Conservation (phyloP, 1,284 basidiomycete species). For the Rhizoctonia solani region DNA sequence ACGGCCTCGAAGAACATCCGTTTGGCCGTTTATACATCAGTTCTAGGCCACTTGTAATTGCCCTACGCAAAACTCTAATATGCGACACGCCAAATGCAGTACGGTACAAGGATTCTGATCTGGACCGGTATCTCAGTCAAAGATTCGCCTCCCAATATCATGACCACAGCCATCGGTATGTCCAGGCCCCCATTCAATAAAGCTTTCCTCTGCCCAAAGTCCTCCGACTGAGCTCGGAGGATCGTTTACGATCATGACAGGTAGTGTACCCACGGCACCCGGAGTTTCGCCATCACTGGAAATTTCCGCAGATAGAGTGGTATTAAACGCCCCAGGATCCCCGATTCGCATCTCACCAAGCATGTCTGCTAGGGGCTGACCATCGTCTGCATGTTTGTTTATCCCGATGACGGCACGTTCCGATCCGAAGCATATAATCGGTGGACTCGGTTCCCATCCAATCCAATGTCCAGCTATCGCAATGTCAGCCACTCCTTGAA, state of each 20-base stretch:
- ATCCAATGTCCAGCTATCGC: constrained; percentile 28
- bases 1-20: not conserved
- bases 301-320: not conserved
- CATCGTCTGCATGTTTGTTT: not conserved
- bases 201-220: constrained; percentile 19
- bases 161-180: constrained; percentile 20
- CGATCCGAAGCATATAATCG: constrained; percentile 22
- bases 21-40: not conserved
- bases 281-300: not conserved
- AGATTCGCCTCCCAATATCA: constrained; percentile 5
- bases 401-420: not conserved
- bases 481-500: constrained; percentile 13
- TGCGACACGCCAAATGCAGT: no score
- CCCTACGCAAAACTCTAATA: no score
- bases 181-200: constrained; percentile 23
- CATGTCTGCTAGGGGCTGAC: not conserved
- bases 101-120: no score
- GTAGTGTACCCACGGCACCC: not conserved
- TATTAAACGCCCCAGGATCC: not conserved
- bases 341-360: not conserved
- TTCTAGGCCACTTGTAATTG: not conserved
- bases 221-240: constrained; percentile 25
- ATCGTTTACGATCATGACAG: not conserved
- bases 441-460: constrained; percentile 13
- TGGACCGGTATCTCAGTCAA: not conserved